Evolutionary conservation across 2,329 filamentous ascomycete genomes (phyloP).

Genomic region (Orbilia blumenaviensis): DNA sequence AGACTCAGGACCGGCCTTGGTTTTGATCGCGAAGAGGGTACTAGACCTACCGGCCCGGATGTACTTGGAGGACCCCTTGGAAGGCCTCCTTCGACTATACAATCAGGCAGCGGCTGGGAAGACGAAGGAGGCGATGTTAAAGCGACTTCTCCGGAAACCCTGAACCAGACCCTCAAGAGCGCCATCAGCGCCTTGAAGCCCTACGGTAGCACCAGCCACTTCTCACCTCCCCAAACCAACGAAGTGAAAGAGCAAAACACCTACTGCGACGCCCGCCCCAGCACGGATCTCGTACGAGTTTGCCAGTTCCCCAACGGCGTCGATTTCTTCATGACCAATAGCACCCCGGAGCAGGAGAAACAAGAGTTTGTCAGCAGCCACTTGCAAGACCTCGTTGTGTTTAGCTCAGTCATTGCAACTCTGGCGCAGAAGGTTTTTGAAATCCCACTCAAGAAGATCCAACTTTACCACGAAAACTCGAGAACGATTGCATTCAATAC

Average conservation of each 20-base stretch:
- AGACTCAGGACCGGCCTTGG: conserved; percentile 44
- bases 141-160: conserved; percentile 67
- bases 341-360: conserved; percentile 60
- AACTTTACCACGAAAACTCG: conserved; percentile 84
- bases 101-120: conserved; percentile 31
- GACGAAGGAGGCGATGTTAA: conserved; percentile 56
- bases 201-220: conserved; percentile 77
- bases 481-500: conserved; percentile 95
- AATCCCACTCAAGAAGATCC: conserved; percentile 73
- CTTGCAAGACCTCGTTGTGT: conserved; percentile 71
- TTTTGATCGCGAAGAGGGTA: conserved; percentile 27
- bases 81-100: conserved; percentile 28
- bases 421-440: conserved; percentile 74
- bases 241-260: conserved; percentile 81
- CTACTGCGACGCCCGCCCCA: conserved; percentile 74
- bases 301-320: conserved; percentile 40
- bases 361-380: conserved; percentile 71
- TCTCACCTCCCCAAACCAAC: conserved; percentile 75
- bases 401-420: conserved; percentile 75
- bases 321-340: conserved; percentile 45
- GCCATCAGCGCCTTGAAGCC: conserved; percentile 81
- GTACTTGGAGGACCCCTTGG: conserved; percentile 31
- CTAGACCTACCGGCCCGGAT: conserved; percentile 17
- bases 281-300: conserved; percentile 30
- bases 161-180: conserved; percentile 77